Conservation (phyloP, 352 stramenopile genomes). For the Phytophthora sansomeana region DNA sequence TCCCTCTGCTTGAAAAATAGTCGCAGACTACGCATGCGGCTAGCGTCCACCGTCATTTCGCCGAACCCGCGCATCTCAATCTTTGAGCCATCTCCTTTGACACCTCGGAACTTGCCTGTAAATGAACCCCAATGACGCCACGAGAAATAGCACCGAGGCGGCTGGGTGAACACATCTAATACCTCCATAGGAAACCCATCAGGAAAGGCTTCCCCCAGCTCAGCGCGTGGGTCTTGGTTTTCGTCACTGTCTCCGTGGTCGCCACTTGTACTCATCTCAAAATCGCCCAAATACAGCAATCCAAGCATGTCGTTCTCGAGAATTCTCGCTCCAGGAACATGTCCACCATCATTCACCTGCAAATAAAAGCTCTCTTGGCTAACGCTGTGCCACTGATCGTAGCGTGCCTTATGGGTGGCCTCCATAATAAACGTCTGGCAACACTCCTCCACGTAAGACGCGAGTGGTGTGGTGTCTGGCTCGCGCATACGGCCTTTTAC, state of each 20-base stretch:
- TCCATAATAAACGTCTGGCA: constrained; percentile 87
- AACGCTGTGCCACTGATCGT: constrained; percentile 72
- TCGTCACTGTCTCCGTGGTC: constrained; percentile 48
- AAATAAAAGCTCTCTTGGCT: constrained; percentile 66
- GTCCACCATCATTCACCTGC: constrained; percentile 74
- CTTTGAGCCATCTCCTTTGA: constrained; percentile 64
- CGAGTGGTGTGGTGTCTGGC: constrained; percentile 61
- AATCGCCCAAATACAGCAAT: constrained; percentile 61
- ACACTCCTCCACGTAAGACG: constrained; percentile 77
- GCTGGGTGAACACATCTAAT: constrained; percentile 80
- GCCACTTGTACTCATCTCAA: constrained; percentile 40
- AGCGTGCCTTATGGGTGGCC: constrained; percentile 69
- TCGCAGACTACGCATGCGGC: constrained; percentile 56
- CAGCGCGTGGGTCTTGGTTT: constrained; percentile 53
- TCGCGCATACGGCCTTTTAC: constrained; percentile 65
- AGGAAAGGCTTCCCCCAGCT: constrained; percentile 70
- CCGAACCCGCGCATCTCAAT: constrained; percentile 79
- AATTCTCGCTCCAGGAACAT: constrained; percentile 49
- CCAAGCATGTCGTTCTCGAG: constrained; percentile 76
- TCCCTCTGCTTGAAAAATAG: constrained; percentile 79
- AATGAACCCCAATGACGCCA: constrained; percentile 87
- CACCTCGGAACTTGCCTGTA: constrained; percentile 66
- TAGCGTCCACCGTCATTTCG: constrained; percentile 67
- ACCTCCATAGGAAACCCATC: constrained; percentile 86
- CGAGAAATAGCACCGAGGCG: constrained; percentile 78